These are phyloP conservation scores for Phytophthora vignae DNA, from an alignment of 352 stramenopile genomes.

Conservation along the genomic window DNA sequence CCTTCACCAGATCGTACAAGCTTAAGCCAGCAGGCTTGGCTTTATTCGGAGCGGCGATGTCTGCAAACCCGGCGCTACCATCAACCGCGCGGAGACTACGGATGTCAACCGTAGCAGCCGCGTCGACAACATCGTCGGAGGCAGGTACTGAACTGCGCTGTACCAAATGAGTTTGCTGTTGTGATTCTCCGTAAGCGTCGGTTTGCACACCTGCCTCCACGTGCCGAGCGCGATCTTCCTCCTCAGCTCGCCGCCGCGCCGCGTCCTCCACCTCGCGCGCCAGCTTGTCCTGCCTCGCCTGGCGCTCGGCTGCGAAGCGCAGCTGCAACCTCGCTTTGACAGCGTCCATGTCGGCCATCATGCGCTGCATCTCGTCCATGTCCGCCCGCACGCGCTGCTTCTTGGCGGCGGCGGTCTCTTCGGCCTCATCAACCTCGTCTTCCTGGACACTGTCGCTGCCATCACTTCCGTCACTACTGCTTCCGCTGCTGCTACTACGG, in stretches of 20 bases:
- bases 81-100: constrained; percentile 13
- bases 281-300: constrained; percentile 21
- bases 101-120: background rate
- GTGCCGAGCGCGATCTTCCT: constrained; percentile 6
- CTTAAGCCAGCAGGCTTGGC: constrained; percentile 41
- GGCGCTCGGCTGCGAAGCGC: constrained; percentile 38
- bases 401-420: constrained; percentile 31
- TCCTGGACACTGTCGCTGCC: background rate
- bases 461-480: background rate
- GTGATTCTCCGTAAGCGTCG: background rate
- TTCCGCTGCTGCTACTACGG: constrained; percentile 1
- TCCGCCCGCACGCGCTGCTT: constrained; percentile 46
- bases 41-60: constrained; percentile 9
- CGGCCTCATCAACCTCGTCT: constrained; percentile 25
- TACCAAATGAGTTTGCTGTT: constrained; percentile 8
- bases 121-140: background rate
- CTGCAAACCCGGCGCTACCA: constrained; percentile 2
- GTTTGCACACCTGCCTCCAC: constrained; percentile 27
- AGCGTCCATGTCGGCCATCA: constrained; percentile 71
- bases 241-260: constrained; percentile 7
- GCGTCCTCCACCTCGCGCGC: constrained; percentile 18
- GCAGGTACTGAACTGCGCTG: constrained; percentile 1
- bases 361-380: constrained; percentile 52
- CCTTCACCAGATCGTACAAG: constrained; percentile 55
- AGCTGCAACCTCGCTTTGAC: constrained; percentile 65